These are phyloP conservation scores for Cymbopogon flexuosus DNA, from an alignment of 202 grass and related monocot species.

Conservation along the genomic window DNA sequence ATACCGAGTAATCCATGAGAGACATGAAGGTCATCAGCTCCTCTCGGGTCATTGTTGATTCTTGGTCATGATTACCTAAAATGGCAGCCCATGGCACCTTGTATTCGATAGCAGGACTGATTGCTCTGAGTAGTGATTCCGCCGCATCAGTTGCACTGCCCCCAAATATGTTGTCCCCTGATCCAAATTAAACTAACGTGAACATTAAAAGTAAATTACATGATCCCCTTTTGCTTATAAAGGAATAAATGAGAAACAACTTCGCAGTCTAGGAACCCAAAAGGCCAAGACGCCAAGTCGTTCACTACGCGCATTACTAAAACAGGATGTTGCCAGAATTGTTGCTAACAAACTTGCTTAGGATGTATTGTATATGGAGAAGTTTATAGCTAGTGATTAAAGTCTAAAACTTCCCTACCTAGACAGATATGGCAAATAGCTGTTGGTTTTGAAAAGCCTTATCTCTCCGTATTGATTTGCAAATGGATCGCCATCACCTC, in stretches of 20 bases:
- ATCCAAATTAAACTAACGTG: conserved; percentile 37
- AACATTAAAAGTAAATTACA: neutral
- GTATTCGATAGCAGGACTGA: conserved; percentile 60
- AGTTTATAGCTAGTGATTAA: too few species aligned
- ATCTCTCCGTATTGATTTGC: too few species aligned
- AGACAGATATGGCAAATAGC: too few species aligned
- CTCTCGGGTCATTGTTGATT: conserved; percentile 79
- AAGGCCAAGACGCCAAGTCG: neutral
- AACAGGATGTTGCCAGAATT: neutral
- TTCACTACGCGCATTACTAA: neutral
- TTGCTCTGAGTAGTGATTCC: conserved; percentile 76
- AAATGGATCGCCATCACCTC: too few species aligned
- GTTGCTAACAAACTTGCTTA: too few species aligned
- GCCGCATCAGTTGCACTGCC: conserved; percentile 77
- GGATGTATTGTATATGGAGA: too few species aligned
- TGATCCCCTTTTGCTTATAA: neutral
- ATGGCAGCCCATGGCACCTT: conserved; percentile 75
- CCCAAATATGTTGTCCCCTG: conserved; percentile 98
- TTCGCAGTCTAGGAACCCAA: neutral
- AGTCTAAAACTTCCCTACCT: too few species aligned
- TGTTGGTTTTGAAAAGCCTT: too few species aligned
- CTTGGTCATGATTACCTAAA: conserved; percentile 87
- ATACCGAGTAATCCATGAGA: conserved; percentile 85
- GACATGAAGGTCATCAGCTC: conserved; percentile 83
- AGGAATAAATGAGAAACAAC: neutral